phyloP scores from a whole-genome alignment of 345 rosid species.

The Eucalyptus pauciflora region DNA sequence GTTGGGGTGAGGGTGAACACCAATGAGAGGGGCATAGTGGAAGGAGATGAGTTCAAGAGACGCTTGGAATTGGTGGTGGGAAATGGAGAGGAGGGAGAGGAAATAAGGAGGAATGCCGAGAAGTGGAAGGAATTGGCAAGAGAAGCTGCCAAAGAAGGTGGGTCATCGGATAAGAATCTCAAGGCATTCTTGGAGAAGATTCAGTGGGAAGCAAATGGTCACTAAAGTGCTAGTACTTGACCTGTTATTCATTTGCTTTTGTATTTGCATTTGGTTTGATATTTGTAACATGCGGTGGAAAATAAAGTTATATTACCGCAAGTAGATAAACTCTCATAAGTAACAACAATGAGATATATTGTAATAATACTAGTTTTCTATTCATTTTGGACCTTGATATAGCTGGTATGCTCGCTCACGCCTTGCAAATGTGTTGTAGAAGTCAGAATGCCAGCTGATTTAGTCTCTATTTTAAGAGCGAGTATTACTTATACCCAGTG shows the following conservation, averaged over 20 bases:
- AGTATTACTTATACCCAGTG: no score
- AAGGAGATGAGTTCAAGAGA: conserved; percentile 39
- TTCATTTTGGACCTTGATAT: no score
- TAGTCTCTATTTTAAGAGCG: neutral
- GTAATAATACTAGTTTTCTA: no score
- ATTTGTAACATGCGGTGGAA: neutral
- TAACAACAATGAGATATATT: no score
- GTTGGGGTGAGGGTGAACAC: conserved; percentile 36
- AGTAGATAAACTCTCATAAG: no score
- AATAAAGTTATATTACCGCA: neutral
- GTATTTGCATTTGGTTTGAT: neutral
- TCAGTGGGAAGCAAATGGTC: neutral
- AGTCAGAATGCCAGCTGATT: no score
- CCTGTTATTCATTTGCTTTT: neutral
- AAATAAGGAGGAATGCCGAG: conserved; percentile 20
- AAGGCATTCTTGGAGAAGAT: neutral
- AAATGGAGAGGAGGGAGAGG: conserved; percentile 13
- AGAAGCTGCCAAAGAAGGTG: conserved; percentile 30
- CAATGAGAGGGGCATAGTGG: conserved; percentile 31
- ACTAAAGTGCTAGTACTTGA: neutral
- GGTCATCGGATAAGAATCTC: conserved; percentile 42
- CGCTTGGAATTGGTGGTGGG: conserved; percentile 50
- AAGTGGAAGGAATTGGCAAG: conserved; percentile 40
- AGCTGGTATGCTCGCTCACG: no score
- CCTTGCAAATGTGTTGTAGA: no score